Percentiles rank a stretch among this genome's conserved stretches.
phyloP scores from a whole-genome alignment of 495 filamentous ascomycete species.

The Daldinia loculata region DNA sequence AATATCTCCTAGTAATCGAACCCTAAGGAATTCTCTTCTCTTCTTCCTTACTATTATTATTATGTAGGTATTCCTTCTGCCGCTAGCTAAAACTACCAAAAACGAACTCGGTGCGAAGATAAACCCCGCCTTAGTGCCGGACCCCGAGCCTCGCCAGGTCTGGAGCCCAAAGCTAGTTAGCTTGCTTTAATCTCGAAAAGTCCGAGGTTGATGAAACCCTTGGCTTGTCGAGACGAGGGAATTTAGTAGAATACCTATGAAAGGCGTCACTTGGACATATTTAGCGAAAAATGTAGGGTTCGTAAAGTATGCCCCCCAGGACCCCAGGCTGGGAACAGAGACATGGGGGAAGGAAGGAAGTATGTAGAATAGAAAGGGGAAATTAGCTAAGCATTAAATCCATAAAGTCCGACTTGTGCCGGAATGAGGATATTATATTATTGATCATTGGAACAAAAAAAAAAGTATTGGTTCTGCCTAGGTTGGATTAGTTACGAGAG shows the following conservation, averaged over 20 bases:
- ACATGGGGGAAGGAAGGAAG: neutral
- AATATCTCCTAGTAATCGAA: constrained; percentile 10
- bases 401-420: constrained; percentile 20
- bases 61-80: neutral
- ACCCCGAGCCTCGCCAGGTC: constrained; percentile 15
- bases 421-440: constrained; percentile 28
- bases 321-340: neutral
- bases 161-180: neutral
- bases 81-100: neutral
- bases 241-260: constrained; percentile 1
- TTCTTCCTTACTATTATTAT: constrained; percentile 6
- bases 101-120: constrained; percentile 19
- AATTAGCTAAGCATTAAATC: constrained; percentile 11
- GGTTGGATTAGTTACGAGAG: neutral
- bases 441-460: constrained; percentile 12
- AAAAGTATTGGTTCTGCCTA: constrained; percentile 3
- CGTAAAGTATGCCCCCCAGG: neutral
- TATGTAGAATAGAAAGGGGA: constrained; percentile 1
- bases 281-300: neutral
- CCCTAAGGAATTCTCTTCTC: constrained; percentile 17
- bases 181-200: constrained; percentile 1
- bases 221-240: neutral
- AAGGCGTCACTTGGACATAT: neutral
- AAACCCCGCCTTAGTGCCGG: constrained; percentile 37
- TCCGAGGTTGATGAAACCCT: neutral